phyloP scores from a whole-genome alignment of 2,329 filamentous ascomycete species.

The Phoma sp. region DNA sequence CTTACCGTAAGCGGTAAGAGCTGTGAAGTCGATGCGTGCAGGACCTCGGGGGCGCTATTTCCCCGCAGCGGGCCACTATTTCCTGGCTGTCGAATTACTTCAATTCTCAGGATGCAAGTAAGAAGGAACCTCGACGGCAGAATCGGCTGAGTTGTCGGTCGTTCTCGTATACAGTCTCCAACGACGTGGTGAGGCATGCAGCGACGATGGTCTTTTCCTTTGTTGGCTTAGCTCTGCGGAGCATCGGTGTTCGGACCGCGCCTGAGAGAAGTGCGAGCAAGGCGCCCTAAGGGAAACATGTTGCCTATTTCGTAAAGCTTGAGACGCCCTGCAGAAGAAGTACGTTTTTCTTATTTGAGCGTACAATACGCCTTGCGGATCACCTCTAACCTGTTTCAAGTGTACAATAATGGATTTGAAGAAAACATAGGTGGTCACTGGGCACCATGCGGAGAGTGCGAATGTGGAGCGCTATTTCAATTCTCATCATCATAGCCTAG shows the following conservation, averaged over 20 bases:
- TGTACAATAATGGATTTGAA: too few relatives aligned
- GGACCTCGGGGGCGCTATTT: conserved; percentile 6
- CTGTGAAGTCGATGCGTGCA: conserved; percentile 3
- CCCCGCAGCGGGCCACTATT: conserved; percentile 5
- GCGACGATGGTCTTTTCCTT: background rate
- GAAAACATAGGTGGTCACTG: too few relatives aligned
- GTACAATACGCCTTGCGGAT: too few relatives aligned
- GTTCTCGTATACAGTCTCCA: background rate
- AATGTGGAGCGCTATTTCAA: too few relatives aligned
- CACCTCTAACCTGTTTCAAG: too few relatives aligned
- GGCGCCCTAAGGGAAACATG: background rate
- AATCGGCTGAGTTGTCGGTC: background rate
- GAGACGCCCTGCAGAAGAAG: too few relatives aligned
- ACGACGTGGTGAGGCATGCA: background rate
- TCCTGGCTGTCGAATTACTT: background rate
- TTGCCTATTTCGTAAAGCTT: too few relatives aligned
- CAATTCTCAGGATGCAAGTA: background rate
- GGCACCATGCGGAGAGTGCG: too few relatives aligned
- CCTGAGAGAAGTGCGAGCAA: background rate
- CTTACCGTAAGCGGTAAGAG: conserved; percentile 1
- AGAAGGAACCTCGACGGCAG: too few relatives aligned
- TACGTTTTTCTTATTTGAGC: too few relatives aligned
- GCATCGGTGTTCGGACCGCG: background rate
- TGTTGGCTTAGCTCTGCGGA: background rate
- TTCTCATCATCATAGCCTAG: too few relatives aligned